Conservation (phyloP, 805 yeast genomes). For the Saccharomycopsis sp. region DNA sequence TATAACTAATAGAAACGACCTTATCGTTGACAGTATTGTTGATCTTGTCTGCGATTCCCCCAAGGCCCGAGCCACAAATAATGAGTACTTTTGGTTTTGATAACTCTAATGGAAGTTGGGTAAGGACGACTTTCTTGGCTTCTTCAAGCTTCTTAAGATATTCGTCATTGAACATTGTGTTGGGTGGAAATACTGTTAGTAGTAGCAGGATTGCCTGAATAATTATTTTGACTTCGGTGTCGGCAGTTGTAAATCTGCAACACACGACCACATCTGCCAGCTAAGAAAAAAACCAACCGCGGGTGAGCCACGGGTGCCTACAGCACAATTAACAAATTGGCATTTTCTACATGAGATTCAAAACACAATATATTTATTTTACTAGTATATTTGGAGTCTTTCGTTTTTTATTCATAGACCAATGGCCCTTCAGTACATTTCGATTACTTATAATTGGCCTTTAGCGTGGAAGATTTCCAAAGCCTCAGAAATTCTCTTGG, state of each 20-base stretch:
- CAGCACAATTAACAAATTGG: no score
- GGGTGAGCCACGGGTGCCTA: no score
- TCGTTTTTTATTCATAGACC: no score
- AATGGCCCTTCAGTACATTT: no score
- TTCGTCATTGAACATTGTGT: constrained; percentile 6
- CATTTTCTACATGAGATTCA: no score
- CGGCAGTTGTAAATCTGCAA: no score
- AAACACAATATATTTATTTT: no score
- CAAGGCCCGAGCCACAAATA: constrained; percentile 93
- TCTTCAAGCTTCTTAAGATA: constrained; percentile 9
- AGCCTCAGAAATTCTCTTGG: constrained; percentile 76
- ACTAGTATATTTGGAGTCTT: no score
- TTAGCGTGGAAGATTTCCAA: constrained; percentile 80
- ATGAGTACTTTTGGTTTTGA: constrained; percentile 60
- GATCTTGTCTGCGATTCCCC: constrained; percentile 63
- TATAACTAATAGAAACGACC: constrained; percentile 49
- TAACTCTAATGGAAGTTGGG: constrained; percentile 9
- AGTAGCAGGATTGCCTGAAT: neutral
- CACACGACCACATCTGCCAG: no score
- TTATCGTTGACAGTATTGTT: constrained; percentile 18
- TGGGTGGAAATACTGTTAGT: neutral
- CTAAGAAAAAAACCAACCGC: no score
- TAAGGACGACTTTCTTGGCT: constrained; percentile 11
- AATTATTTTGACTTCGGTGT: no score
- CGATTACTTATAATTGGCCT: constrained; percentile 46